phyloP scores from a whole-genome alignment of 2,329 filamentous ascomycete genomes.

The Thielaviopsis musarum region DNA sequence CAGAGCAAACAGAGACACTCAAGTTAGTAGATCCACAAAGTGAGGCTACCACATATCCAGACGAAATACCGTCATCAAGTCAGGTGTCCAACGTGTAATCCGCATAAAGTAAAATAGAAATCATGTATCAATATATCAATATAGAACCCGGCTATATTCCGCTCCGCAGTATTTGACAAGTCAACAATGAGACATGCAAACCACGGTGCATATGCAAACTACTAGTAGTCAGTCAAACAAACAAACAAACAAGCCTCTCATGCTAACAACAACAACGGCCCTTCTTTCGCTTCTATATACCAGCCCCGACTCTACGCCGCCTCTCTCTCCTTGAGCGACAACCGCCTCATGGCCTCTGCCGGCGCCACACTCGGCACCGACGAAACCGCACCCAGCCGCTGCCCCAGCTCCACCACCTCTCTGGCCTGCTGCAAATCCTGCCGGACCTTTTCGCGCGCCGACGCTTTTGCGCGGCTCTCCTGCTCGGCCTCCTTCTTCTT shows the following conservation, averaged over 20 bases:
- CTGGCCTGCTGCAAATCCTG: constrained; percentile 21
- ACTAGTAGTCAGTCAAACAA: neutral
- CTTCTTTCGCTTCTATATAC: neutral
- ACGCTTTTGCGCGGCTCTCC: constrained; percentile 28
- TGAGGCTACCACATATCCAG: neutral
- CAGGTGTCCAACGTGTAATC: neutral
- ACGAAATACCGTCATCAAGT: constrained; percentile 3
- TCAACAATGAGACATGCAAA: neutral
- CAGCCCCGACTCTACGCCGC: constrained; percentile 5
- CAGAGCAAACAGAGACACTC: neutral
- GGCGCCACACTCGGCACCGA: constrained; percentile 2
- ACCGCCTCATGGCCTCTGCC: constrained; percentile 19
- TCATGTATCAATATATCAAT: neutral
- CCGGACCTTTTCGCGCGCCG: constrained; percentile 22
- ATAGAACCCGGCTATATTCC: neutral
- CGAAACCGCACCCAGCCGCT: constrained; percentile 24
- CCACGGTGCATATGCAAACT: neutral
- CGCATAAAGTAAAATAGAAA: neutral
- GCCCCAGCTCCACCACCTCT: constrained; percentile 32
- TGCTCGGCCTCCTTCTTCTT: constrained; percentile 29
- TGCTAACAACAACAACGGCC: too few relatives aligned
- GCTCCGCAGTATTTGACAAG: neutral
- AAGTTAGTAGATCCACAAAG: neutral
- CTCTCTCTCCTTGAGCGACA: constrained; percentile 22
- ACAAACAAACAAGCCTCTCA: too few relatives aligned